Evolutionary conservation across 2,329 filamentous ascomycete species (phyloP).

Genomic region (Hypoxylon sp.): DNA sequence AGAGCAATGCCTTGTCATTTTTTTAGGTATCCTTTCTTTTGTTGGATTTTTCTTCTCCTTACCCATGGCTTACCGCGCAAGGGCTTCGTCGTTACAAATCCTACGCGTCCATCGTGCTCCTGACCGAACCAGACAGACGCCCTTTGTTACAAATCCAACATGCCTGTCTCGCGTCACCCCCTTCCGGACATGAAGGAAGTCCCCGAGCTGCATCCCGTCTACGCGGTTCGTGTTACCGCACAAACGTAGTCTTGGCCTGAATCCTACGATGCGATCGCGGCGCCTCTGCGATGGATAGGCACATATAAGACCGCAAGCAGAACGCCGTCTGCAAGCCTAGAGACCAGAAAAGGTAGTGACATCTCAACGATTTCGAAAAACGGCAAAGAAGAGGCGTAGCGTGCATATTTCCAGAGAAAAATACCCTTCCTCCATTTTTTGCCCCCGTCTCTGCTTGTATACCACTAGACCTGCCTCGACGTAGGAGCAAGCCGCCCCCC

Average conservation of each 20-base stretch:
- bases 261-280: background rate
- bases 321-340: background rate
- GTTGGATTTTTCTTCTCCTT: too few relatives aligned
- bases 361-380: background rate
- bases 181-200: background rate
- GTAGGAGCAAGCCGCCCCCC: too few relatives aligned
- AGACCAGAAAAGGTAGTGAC: background rate
- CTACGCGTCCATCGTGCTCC: too few relatives aligned
- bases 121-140: too few relatives aligned
- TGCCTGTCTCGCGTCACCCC: too few relatives aligned
- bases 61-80: too few relatives aligned
- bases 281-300: background rate
- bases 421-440: background rate
- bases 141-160: background rate
- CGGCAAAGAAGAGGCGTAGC: background rate
- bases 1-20: too few relatives aligned
- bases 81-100: too few relatives aligned
- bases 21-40: too few relatives aligned
- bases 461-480: too few relatives aligned
- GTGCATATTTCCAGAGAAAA: background rate
- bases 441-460: too few relatives aligned
- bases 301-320: background rate
- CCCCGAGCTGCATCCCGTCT: slow-evolving; percentile 4
- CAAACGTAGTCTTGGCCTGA: background rate
- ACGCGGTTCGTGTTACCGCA: background rate